phyloP scores from a whole-genome alignment of 1,284 basidiomycete species.

The Melanopsichium pennsylvanicum region DNA sequence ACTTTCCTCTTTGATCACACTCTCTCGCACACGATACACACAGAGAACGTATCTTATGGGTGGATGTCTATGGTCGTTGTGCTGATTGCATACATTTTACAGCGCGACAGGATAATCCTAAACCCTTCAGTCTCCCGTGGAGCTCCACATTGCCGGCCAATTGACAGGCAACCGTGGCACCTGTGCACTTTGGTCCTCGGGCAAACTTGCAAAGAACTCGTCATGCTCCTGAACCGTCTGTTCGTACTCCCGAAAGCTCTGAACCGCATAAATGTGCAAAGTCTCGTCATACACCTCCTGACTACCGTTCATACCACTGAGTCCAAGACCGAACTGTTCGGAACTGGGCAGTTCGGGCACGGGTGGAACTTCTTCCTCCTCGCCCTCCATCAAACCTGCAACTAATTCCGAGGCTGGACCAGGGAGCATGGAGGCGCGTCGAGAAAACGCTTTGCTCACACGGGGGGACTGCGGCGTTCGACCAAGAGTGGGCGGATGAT shows the following conservation, averaged over 20 bases:
- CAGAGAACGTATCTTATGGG: neutral
- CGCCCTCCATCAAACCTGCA: conserved; percentile 24
- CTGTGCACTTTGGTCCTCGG: conserved; percentile 38
- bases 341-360: conserved; percentile 41
- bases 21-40: neutral
- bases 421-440: conserved; percentile 54
- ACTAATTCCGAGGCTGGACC: conserved; percentile 56
- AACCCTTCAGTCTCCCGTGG: conserved; percentile 26
- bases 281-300: conserved; percentile 41
- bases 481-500: conserved; percentile 29
- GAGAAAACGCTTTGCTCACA: conserved; percentile 53
- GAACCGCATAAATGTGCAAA: conserved; percentile 59
- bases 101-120: neutral
- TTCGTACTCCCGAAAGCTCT: conserved; percentile 59
- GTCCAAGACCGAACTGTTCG: conserved; percentile 23
- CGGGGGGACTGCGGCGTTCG: conserved; percentile 38
- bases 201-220: conserved; percentile 52
- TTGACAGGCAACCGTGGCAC: conserved; percentile 56
- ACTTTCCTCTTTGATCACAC: no score
- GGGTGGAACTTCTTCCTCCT: conserved; percentile 27
- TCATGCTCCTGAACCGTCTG: conserved; percentile 62
- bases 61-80: neutral
- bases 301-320: conserved; percentile 14
- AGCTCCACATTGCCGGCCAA: conserved; percentile 51
- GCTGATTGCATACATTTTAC: neutral